A percentile compares a stretch with the other conserved stretches of the same genome.
These are phyloP conservation scores for Raphanus sativus DNA, from an alignment of 345 rosid species.

Conservation along the genomic window DNA sequence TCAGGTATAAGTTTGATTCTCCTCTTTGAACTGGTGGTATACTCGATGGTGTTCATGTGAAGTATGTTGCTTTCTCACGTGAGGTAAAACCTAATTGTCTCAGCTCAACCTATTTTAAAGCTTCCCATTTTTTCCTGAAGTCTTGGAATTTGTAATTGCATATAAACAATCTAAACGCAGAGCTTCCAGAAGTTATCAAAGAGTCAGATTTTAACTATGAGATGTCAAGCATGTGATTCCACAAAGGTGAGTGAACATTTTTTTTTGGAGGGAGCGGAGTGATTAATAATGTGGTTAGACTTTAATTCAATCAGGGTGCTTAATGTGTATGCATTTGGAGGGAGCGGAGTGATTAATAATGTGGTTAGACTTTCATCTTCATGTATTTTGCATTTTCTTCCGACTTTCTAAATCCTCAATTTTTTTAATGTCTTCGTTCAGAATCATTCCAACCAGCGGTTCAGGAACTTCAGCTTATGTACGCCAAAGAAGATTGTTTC, in stretches of 20 bases:
- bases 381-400: not conserved
- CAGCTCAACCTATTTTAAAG: not conserved
- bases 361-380: not conserved
- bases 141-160: not conserved
- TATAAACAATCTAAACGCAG: slow-evolving; percentile 38
- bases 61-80: slow-evolving; percentile 67
- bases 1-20: not conserved
- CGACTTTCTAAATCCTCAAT: not conserved
- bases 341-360: too few species aligned
- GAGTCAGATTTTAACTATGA: slow-evolving; percentile 86
- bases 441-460: slow-evolving; percentile 90
- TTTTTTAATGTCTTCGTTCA: slow-evolving; percentile 20
- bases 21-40: slow-evolving; percentile 43
- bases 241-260: slow-evolving; percentile 41
- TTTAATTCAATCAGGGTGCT: too few species aligned
- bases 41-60: slow-evolving; percentile 89
- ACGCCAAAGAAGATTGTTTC: slow-evolving; percentile 69
- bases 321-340: slow-evolving; percentile 49
- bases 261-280: too few species aligned
- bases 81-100: slow-evolving; percentile 55
- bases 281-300: too few species aligned
- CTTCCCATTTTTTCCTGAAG: not conserved
- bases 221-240: slow-evolving; percentile 71
- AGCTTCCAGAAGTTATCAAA: slow-evolving; percentile 73
- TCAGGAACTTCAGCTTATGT: slow-evolving; percentile 78